Evolutionary conservation across 768 basidiomycete species (phyloP).

Genomic region (Trametes punicea): DNA sequence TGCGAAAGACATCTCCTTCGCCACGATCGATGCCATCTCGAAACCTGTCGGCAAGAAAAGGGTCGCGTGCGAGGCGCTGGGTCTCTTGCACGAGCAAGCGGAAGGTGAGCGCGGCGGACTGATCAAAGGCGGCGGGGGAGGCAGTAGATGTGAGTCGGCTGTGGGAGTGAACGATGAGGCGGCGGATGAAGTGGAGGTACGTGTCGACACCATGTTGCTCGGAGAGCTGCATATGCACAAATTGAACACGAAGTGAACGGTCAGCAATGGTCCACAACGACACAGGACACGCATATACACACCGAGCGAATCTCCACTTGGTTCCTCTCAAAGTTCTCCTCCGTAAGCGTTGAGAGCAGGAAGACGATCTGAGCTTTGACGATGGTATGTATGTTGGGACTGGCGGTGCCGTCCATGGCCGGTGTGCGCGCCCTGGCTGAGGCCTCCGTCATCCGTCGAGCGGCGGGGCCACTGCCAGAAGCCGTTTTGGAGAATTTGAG

Average conservation of each 20-base stretch:
- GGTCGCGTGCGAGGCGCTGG: slow-evolving; percentile 86
- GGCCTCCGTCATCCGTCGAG: slow-evolving; percentile 36
- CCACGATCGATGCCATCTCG: slow-evolving; percentile 87
- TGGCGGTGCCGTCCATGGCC: slow-evolving; percentile 84
- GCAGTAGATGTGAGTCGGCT: slow-evolving; percentile 58
- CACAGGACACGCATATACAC: slow-evolving; percentile 32
- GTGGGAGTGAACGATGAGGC: slow-evolving; percentile 88
- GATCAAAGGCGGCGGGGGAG: slow-evolving; percentile 63
- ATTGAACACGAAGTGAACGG: neutral
- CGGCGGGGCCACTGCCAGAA: slow-evolving; percentile 34
- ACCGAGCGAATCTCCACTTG: slow-evolving; percentile 94
- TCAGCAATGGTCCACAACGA: neutral
- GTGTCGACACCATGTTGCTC: slow-evolving; percentile 97
- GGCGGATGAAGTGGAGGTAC: slow-evolving; percentile 95
- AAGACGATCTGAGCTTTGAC: slow-evolving; percentile 98
- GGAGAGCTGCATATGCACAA: slow-evolving; percentile 60
- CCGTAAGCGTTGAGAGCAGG: slow-evolving; percentile 90
- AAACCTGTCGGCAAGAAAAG: slow-evolving; percentile 86
- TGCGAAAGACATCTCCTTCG: slow-evolving; percentile 78
- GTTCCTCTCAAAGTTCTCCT: slow-evolving; percentile 95
- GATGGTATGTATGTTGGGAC: slow-evolving; percentile 83
- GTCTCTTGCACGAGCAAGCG: slow-evolving; percentile 85
- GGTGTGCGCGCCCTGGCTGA: slow-evolving; percentile 49
- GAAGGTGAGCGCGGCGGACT: slow-evolving; percentile 77
- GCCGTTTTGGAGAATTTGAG: slow-evolving; percentile 33